Conservation (phyloP, 2,329 filamentous ascomycete species). For the Arthrocladium fulminans region DNA sequence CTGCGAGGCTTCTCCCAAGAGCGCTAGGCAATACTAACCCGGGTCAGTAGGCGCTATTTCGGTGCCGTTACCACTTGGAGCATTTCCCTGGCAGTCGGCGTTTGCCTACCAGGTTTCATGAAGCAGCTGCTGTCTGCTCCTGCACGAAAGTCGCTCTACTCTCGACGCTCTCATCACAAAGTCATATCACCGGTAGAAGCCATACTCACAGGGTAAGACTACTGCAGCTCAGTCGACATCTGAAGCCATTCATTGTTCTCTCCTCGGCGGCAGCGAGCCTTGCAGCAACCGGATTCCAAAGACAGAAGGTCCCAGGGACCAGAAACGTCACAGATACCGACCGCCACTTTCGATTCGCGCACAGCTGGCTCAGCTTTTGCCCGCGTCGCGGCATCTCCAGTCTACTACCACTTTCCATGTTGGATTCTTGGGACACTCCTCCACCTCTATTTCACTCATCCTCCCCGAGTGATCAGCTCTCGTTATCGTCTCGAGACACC, state of each 20-base stretch:
- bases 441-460: constrained; percentile 46
- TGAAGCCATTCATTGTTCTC: not conserved
- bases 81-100: not conserved
- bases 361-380: not conserved
- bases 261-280: not conserved
- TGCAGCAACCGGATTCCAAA: not conserved
- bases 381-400: too few species aligned
- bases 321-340: not conserved
- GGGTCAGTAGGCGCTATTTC: not conserved
- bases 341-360: not conserved
- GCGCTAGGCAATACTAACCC: not conserved
- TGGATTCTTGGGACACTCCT: constrained; percentile 44
- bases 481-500: constrained; percentile 43
- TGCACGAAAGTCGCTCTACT: too few species aligned
- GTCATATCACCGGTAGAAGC: too few species aligned
- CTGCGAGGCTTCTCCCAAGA: not conserved
- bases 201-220: too few species aligned
- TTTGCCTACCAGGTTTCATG: not conserved
- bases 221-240: not conserved
- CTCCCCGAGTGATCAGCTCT: constrained; percentile 38
- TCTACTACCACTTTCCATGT: constrained; percentile 31
- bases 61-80: not conserved
- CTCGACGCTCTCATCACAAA: not conserved
- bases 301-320: not conserved
- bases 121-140: not conserved